Conservation (phyloP, 1,139 yeast species). For the Yamadazyma diospyri region DNA sequence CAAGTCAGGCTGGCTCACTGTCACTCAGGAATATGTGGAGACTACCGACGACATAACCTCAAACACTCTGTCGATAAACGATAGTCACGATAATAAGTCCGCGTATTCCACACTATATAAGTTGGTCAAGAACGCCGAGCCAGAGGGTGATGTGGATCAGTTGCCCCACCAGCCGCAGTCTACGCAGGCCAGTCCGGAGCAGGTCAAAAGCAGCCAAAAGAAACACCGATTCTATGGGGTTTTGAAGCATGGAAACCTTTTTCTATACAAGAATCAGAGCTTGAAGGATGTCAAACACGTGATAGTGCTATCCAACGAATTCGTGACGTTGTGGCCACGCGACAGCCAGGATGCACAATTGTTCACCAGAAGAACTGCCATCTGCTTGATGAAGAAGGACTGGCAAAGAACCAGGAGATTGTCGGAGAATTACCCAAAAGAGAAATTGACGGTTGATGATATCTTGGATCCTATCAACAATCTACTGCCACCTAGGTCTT, state of each 20-base stretch:
- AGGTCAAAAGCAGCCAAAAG: slow-evolving; percentile 18
- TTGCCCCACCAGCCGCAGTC: slow-evolving; percentile 1
- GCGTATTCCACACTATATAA: slow-evolving; percentile 62
- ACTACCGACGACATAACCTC: slow-evolving; percentile 35
- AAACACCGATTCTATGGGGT: slow-evolving; percentile 68
- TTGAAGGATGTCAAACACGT: slow-evolving; percentile 73
- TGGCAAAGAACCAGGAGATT: slow-evolving; percentile 27
- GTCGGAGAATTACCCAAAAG: slow-evolving; percentile 21
- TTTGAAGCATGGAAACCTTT: slow-evolving; percentile 79
- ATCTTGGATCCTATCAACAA: slow-evolving; percentile 19
- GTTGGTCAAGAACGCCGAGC: slow-evolving; percentile 39
- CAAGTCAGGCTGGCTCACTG: slow-evolving; percentile 78
- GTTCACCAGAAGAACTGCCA: slow-evolving; percentile 76
- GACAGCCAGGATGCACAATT: slow-evolving; percentile 66
- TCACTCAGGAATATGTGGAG: slow-evolving; percentile 71
- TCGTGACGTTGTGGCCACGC: slow-evolving; percentile 87
- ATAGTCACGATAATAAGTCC: slow-evolving; percentile 42
- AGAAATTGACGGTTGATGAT: slow-evolving; percentile 19
- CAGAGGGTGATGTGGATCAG: not conserved
- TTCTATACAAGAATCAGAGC: slow-evolving; percentile 69
- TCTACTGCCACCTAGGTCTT: slow-evolving; percentile 45
- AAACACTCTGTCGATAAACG: slow-evolving; percentile 34
- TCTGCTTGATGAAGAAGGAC: slow-evolving; percentile 55
- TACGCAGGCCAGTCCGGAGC: slow-evolving; percentile 3
- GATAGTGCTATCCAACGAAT: slow-evolving; percentile 65